A percentile compares a stretch with the other conserved stretches of the same genome.
Conservation (phyloP, 495 filamentous ascomycete genomes). For the Haplographium delicatum region DNA sequence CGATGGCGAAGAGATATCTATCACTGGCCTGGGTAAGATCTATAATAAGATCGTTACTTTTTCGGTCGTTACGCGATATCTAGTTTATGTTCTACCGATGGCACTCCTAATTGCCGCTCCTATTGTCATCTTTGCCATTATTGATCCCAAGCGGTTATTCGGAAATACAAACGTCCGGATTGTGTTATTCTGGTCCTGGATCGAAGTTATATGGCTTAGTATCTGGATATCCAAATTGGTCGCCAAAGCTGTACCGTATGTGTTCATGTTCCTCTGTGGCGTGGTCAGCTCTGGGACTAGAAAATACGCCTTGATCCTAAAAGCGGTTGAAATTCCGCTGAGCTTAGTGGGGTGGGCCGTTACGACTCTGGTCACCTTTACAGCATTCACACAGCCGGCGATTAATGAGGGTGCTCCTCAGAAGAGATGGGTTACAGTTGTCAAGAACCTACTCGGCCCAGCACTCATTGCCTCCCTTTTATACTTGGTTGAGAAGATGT, state of each 20-base stretch:
- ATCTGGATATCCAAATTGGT: conserved; percentile 85
- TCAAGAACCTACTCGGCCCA: conserved; percentile 71
- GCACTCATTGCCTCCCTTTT: conserved; percentile 72
- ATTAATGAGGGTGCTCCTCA: conserved; percentile 4
- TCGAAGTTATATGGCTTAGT: conserved; percentile 84
- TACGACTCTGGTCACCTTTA: conserved; percentile 74
- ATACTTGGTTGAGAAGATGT: conserved; percentile 70
- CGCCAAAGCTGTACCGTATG: conserved; percentile 66
- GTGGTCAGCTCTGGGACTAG: conserved; percentile 86
- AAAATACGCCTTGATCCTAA: conserved; percentile 84
- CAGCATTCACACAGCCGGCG: conserved; percentile 47
- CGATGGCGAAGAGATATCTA: conserved; percentile 53
- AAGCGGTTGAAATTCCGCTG: conserved; percentile 74
- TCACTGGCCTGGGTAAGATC: conserved; percentile 81
- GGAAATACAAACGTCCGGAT: conserved; percentile 54
- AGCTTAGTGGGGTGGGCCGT: conserved; percentile 85
- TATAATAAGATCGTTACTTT: conserved; percentile 83
- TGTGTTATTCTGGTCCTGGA: conserved; percentile 81
- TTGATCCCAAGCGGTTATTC: conserved; percentile 45
- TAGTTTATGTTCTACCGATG: conserved; percentile 82
- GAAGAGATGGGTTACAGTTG: conserved; percentile 37
- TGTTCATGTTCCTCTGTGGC: conserved; percentile 85
- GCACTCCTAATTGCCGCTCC: conserved; percentile 71
- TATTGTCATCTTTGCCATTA: conserved; percentile 51
- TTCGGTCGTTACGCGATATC: conserved; percentile 79